phyloP scores from a whole-genome alignment of 2,329 filamentous ascomycete genomes.

The Epichloe uncinata region DNA sequence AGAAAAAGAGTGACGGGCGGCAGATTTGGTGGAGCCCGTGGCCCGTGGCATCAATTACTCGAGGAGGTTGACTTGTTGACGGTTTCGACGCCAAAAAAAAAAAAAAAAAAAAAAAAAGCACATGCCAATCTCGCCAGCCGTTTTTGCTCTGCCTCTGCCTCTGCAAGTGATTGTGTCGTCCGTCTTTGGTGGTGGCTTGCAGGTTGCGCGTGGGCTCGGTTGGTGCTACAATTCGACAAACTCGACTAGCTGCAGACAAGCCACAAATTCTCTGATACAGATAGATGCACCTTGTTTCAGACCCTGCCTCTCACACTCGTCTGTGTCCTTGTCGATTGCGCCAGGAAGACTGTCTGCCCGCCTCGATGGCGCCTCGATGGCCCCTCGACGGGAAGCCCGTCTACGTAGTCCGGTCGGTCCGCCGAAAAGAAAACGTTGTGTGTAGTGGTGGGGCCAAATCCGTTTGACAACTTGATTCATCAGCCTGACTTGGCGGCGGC shows the following conservation, averaged over 20 bases:
- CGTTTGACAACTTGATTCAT: neutral
- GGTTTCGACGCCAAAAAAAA: neutral
- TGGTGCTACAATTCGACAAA: neutral
- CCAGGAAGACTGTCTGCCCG: no score
- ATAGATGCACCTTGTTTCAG: neutral
- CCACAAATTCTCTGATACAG: neutral
- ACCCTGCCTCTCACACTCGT: neutral
- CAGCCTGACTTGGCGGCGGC: neutral
- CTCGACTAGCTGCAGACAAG: neutral
- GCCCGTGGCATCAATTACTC: conserved; percentile 1
- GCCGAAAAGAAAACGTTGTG: no score
- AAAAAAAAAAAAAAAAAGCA: neutral
- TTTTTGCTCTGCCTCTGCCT: neutral
- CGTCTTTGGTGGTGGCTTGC: neutral
- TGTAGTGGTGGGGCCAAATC: neutral
- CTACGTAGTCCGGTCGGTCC: no score
- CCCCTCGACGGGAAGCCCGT: no score
- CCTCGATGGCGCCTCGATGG: no score
- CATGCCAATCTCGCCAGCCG: conserved; percentile 3
- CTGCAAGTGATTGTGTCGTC: neutral
- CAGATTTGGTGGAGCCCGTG: conserved; percentile 3
- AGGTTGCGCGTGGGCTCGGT: no score
- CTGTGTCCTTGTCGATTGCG: no score
- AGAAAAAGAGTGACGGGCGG: neutral
- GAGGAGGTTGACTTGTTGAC: neutral